These are phyloP conservation scores for Triangularia setosa DNA, from an alignment of 2,329 filamentous ascomycete genomes.

Conservation along the genomic window DNA sequence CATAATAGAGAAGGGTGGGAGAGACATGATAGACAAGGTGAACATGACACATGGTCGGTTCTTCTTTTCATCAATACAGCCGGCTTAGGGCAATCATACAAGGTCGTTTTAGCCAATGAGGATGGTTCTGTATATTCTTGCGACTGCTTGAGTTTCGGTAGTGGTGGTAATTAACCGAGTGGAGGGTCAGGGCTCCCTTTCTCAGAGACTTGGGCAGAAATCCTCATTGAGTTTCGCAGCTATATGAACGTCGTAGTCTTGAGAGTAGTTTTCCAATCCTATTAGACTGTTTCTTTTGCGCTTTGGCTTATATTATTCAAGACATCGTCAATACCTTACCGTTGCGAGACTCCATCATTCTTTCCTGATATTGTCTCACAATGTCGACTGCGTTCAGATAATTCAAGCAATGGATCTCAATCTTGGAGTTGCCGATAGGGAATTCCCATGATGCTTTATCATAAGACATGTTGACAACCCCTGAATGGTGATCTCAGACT, in stretches of 20 bases:
- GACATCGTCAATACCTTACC: too few relatives aligned
- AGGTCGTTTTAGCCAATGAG: not conserved
- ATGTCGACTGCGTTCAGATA: not conserved
- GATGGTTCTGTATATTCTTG: not conserved
- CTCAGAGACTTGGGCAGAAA: not conserved
- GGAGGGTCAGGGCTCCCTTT: not conserved
- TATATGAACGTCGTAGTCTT: too few relatives aligned
- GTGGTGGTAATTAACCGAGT: not conserved
- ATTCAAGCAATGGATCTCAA: too few relatives aligned
- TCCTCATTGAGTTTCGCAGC: not conserved
- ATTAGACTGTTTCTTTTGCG: too few relatives aligned
- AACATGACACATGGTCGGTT: conserved; percentile 5
- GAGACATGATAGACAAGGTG: not conserved
- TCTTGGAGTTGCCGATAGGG: too few relatives aligned
- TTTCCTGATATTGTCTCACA: not conserved
- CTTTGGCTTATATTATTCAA: too few relatives aligned
- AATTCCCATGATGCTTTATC: too few relatives aligned
- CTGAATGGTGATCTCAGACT: not conserved
- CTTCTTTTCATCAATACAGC: not conserved
- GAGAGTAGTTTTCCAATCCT: too few relatives aligned
- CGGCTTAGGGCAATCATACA: not conserved
- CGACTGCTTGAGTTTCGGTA: not conserved
- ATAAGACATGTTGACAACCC: not conserved
- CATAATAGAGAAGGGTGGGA: not conserved
- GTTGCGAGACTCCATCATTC: too few relatives aligned